These are phyloP conservation scores for Fusarium circinatum DNA, from an alignment of 2,329 filamentous ascomycete genomes.

Conservation along the genomic window DNA sequence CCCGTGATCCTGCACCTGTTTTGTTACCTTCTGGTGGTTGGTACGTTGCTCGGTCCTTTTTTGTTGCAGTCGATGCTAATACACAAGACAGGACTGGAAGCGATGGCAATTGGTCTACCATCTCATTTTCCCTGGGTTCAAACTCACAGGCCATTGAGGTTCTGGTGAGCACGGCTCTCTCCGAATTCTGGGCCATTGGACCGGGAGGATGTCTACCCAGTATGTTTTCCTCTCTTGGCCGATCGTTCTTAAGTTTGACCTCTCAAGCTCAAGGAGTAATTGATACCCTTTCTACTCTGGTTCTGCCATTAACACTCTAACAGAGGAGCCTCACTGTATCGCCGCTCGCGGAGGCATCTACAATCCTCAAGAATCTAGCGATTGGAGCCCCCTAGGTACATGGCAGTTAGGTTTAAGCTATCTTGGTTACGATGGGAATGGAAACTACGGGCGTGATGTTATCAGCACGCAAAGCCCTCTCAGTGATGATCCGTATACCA, in stretches of 20 bases:
- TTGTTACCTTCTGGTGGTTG: slow-evolving; percentile 36
- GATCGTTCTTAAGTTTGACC: neutral
- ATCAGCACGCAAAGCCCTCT: slow-evolving; percentile 55
- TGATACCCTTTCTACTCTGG: neutral
- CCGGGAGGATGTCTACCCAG: slow-evolving; percentile 64
- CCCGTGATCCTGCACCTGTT: slow-evolving; percentile 34
- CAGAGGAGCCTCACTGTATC: slow-evolving; percentile 63
- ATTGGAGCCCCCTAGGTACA: slow-evolving; percentile 68
- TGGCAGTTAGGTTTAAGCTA: slow-evolving; percentile 70
- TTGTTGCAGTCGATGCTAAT: slow-evolving; percentile 13
- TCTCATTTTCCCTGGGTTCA: slow-evolving; percentile 63
- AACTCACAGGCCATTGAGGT: slow-evolving; percentile 51
- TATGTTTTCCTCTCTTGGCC: slow-evolving; percentile 47
- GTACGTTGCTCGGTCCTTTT: slow-evolving; percentile 12
- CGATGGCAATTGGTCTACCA: slow-evolving; percentile 78
- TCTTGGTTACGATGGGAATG: slow-evolving; percentile 69
- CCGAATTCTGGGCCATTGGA: slow-evolving; percentile 77
- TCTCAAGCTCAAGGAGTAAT: neutral
- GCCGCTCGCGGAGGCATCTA: slow-evolving; percentile 69
- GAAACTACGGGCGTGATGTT: slow-evolving; percentile 69
- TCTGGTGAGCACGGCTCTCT: slow-evolving; percentile 72
- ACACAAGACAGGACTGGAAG: slow-evolving; percentile 63
- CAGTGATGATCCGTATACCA: slow-evolving; percentile 50
- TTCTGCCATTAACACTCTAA: slow-evolving; percentile 32
- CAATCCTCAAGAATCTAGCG: slow-evolving; percentile 61